Evolutionary conservation across 2,329 filamentous ascomycete species (phyloP).

Genomic region (Chaetomiaceae sp.): DNA sequence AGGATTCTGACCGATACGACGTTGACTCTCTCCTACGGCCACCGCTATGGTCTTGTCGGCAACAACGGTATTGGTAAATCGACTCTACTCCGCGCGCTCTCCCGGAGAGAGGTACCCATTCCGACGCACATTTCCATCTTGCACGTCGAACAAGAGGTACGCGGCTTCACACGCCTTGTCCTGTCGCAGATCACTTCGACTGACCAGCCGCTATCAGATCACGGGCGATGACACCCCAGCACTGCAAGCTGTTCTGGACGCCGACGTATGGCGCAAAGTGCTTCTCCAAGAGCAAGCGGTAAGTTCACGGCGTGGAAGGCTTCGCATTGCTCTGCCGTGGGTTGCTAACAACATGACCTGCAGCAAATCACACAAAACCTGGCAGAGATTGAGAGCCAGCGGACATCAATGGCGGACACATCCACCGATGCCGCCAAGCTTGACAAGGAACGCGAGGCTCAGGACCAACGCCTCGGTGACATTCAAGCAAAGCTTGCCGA

Average conservation of each 20-base stretch:
- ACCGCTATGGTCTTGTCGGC: slow-evolving; percentile 93
- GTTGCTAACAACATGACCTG: background rate
- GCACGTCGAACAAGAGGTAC: slow-evolving; percentile 93
- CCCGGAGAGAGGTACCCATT: slow-evolving; percentile 87
- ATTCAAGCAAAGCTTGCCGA: slow-evolving; percentile 88
- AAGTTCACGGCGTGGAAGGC: slow-evolving; percentile 27
- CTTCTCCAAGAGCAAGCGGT: slow-evolving; percentile 81
- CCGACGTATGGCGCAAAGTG: slow-evolving; percentile 97
- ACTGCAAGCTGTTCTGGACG: slow-evolving; percentile 89
- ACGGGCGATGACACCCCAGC: slow-evolving; percentile 92
- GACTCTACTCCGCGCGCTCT: slow-evolving; percentile 86
- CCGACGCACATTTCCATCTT: slow-evolving; percentile 98
- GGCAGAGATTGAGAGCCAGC: slow-evolving; percentile 67
- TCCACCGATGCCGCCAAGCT: slow-evolving; percentile 80
- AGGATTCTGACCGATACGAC: slow-evolving; percentile 88
- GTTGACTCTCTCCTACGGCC: slow-evolving; percentile 83
- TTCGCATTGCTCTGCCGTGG: background rate
- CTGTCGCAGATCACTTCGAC: background rate
- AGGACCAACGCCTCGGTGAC: slow-evolving; percentile 85
- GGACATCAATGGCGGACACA: slow-evolving; percentile 79
- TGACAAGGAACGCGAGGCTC: slow-evolving; percentile 80
- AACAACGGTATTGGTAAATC: slow-evolving; percentile 99
- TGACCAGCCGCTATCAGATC: slow-evolving; percentile 54
- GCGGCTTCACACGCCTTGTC: background rate
- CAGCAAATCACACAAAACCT: slow-evolving; percentile 73